Conservation (phyloP, 2,329 filamentous ascomycete species). For the Nigrospora sphaerica region DNA sequence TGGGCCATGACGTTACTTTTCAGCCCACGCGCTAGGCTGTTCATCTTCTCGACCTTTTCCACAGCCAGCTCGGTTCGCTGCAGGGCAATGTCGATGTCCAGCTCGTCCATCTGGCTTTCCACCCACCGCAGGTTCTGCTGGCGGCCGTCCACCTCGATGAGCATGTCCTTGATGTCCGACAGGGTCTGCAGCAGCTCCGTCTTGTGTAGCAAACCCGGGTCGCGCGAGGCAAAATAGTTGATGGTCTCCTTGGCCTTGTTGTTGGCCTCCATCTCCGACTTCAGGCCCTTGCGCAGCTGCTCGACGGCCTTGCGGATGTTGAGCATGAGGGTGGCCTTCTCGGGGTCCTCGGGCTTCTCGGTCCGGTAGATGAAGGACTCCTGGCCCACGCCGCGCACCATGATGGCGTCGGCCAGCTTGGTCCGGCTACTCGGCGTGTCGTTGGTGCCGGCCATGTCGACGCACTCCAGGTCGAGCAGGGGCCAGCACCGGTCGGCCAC, state of each 20-base stretch:
- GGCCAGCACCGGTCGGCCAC: slow-evolving; percentile 95
- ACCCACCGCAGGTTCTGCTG: slow-evolving; percentile 96
- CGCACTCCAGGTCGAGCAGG: slow-evolving; percentile 83
- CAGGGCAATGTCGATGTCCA: slow-evolving; percentile 92
- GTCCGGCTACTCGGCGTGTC: slow-evolving; percentile 50
- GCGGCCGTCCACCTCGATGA: slow-evolving; percentile 94
- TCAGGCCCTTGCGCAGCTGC: slow-evolving; percentile 76
- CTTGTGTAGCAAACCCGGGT: slow-evolving; percentile 70
- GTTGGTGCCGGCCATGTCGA: slow-evolving; percentile 70
- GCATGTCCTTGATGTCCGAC: slow-evolving; percentile 75
- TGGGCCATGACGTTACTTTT: slow-evolving; percentile 84
- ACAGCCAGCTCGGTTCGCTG: slow-evolving; percentile 86
- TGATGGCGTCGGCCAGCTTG: slow-evolving; percentile 78
- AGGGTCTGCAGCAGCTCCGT: slow-evolving; percentile 72
- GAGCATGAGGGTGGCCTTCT: slow-evolving; percentile 75
- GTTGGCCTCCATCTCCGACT: slow-evolving; percentile 80
- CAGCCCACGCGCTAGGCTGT: slow-evolving; percentile 68
- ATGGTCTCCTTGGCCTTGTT: slow-evolving; percentile 80
- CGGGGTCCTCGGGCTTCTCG: slow-evolving; percentile 69
- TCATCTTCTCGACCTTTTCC: slow-evolving; percentile 74
- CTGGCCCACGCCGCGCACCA: slow-evolving; percentile 75
- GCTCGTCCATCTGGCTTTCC: slow-evolving; percentile 87
- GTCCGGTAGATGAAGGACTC: slow-evolving; percentile 94
- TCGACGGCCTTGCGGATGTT: slow-evolving; percentile 92
- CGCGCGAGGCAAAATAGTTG: slow-evolving; percentile 76